Conservation (phyloP, 108 stramenopile genomes). For the Schizochytrium sp. region DNA sequence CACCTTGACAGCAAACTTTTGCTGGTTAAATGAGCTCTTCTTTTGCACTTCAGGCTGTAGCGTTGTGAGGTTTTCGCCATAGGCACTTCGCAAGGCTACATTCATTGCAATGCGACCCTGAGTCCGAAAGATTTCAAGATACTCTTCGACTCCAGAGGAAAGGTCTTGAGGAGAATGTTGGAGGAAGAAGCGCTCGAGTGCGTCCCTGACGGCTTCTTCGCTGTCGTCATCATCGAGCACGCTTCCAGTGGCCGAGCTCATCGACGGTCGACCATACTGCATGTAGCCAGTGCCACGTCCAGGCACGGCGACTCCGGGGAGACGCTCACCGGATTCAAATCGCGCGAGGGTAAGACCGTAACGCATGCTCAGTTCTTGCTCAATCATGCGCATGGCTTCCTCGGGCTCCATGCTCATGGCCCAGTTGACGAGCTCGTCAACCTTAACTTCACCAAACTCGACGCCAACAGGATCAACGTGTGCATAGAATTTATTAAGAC, state of each 20-base stretch:
- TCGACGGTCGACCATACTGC: too few relatives aligned
- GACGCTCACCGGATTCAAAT: not conserved
- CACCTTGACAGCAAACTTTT: constrained; percentile 2
- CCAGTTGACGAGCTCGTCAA: not conserved
- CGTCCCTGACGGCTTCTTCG: not conserved
- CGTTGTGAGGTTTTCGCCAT: not conserved
- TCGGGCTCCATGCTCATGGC: not conserved
- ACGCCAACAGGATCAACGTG: not conserved
- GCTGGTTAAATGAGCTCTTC: not conserved
- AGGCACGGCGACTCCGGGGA: not conserved
- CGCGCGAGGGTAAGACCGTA: not conserved
- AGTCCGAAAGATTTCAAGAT: not conserved
- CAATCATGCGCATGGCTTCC: not conserved
- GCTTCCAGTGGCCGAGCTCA: not conserved
- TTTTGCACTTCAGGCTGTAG: not conserved
- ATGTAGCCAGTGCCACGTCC: not conserved
- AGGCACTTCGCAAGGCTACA: not conserved
- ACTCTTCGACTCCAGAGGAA: not conserved
- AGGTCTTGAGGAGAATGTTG: not conserved
- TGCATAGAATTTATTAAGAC: not conserved
- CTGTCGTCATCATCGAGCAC: not conserved
- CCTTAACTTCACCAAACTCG: not conserved
- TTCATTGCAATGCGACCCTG: not conserved
- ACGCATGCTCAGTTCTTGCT: not conserved
- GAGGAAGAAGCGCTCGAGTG: not conserved